Base-by-base conservation (phyloP, 306 rosid genomes). In the Rubus parviflorus region DNA sequence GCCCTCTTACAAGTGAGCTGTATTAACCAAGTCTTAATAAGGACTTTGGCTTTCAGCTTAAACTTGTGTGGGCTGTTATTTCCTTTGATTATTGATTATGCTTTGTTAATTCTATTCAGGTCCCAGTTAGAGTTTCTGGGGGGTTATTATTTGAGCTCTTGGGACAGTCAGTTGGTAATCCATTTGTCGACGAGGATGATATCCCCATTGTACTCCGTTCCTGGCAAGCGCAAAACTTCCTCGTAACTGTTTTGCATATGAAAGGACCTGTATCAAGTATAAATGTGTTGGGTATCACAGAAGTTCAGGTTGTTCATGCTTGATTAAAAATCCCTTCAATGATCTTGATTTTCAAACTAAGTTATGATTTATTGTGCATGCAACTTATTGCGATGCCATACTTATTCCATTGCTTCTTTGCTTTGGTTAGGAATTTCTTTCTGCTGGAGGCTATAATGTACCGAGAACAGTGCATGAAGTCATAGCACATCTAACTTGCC, bases 81-180 rank as follows among this genome's bases (percentile, higher is more conserved):
- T 63, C 9, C 7, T 70, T 10, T 58, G 23, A 15, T 54, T 6
- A 46, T 70, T 22, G 30, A 6, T 42, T 22, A 14, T 11, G 13
- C 40, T 81, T 64, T 60, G 46, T 62, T 30, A 48, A 74, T 75
- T 58, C 68, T 72, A 53, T 63, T 67, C 86, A 86, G 99, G 97
- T 96, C 72, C 99, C 99, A 12, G 99, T 95, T 70, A 85, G 99
- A 83, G 99, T 89, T 76, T 97, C 99, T 9, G 99, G 92, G 54
- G 99, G 99, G 48, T 83, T 96, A 79, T 77, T 92, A 72, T 96
- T 96, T 85, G 99, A 96, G 87, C 94, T 96, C 30, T 82, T 96
- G 87, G 99, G 99, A 78, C 98, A 96, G 76, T 92, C 98, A 0
- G 96, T 81, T 5, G 98, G 99, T 63, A 90, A 89, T 92, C 99